Conservation (phyloP, 257 asterid genomes). For the Fraxinus anomala region DNA sequence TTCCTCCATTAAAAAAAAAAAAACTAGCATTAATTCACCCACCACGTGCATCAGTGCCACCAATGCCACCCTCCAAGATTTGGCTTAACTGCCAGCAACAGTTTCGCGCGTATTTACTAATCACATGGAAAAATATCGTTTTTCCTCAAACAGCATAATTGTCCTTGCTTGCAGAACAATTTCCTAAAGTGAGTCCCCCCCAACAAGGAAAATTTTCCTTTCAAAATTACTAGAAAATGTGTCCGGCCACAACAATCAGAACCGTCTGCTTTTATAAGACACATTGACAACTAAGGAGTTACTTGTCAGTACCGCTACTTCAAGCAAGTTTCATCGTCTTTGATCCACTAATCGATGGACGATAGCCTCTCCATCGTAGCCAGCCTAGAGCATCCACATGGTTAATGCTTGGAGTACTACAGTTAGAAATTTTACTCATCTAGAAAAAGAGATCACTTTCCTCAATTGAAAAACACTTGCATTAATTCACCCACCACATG, state of each 20-base stretch:
- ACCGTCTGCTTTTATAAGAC: not conserved
- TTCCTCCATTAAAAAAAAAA: not conserved
- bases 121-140: not conserved
- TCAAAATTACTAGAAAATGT: not conserved
- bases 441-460: not conserved
- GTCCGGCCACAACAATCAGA: not conserved
- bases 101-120: not conserved
- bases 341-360: slow-evolving; percentile 5
- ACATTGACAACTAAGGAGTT: no score
- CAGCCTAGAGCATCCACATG: slow-evolving; percentile 2
- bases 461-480: not conserved
- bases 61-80: not conserved
- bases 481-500: not conserved
- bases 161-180: not conserved
- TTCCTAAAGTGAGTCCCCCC: not conserved
- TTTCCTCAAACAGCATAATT: not conserved
- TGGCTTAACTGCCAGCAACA: not conserved
- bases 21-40: not conserved
- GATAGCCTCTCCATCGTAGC: slow-evolving; percentile 1
- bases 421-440: not conserved
- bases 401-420: not conserved
- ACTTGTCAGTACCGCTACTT: no score
- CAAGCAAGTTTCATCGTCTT: not conserved
- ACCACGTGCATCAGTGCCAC: not conserved
- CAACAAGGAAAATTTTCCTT: not conserved